Conservation (phyloP, 2,329 filamentous ascomycete genomes). For the Sporothrix sp. region DNA sequence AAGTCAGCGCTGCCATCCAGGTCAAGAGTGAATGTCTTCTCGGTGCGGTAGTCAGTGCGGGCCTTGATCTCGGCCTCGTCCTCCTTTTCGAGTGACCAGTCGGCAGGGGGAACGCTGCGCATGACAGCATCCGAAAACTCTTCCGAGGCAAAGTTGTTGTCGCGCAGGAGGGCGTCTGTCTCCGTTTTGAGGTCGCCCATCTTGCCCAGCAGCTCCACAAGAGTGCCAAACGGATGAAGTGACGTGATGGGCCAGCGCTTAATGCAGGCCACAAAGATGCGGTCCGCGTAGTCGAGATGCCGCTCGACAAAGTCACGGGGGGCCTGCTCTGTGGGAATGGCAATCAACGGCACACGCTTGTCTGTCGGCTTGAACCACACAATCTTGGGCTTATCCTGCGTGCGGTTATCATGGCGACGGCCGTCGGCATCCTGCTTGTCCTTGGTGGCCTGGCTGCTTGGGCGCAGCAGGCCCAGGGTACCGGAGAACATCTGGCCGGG, state of each 20-base stretch:
- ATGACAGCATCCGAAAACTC: constrained; percentile 96
- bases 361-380: constrained; percentile 99
- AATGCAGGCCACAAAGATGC: constrained; percentile 97
- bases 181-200: constrained; percentile 98
- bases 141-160: constrained; percentile 97
- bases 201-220: constrained; percentile 91
- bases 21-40: constrained; percentile 87
- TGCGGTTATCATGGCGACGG: constrained; percentile 67
- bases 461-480: constrained; percentile 83
- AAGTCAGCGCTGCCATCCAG: constrained; percentile 80
- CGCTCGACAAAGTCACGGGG: constrained; percentile 97
- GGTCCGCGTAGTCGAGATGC: constrained; percentile 93
- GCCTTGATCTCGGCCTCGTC: constrained; percentile 61
- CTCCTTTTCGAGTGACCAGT: constrained; percentile 77
- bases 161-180: constrained; percentile 88
- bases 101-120: constrained; percentile 82
- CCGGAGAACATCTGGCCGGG: constrained; percentile 99
- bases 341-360: constrained; percentile 95
- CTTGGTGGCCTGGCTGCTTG: constrained; percentile 96
- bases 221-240: constrained; percentile 94
- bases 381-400: constrained; percentile 97
- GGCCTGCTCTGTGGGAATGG: constrained; percentile 95
- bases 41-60: constrained; percentile 82
- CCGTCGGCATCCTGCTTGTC: constrained; percentile 98
- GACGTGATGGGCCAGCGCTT: constrained; percentile 99